Evolutionary conservation across 73 alveolate species (phyloP).

Genomic region (Breviolum minutum): DNA sequence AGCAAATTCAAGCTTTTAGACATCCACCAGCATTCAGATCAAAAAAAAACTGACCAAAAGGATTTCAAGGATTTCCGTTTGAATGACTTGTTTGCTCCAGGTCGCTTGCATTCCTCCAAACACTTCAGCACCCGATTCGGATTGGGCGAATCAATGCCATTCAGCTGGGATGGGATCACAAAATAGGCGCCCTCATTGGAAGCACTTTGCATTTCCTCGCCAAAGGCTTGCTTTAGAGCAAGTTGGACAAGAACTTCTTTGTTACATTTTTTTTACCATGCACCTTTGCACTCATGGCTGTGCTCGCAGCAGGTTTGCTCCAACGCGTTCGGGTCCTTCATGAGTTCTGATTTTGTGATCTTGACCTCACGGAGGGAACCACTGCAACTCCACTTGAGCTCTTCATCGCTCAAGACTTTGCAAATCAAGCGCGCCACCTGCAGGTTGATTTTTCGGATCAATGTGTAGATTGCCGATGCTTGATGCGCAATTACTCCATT

Average conservation of each 20-base stretch:
- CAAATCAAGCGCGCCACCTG: conserved; percentile 14
- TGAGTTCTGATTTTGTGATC: not conserved
- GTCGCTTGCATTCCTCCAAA: conserved; percentile 33
- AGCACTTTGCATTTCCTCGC: conserved; percentile 35
- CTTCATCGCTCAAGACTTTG: conserved; percentile 3
- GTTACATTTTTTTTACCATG: too few relatives aligned
- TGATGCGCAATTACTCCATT: too few relatives aligned
- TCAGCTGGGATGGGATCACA: conserved; percentile 36
- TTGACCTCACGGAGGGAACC: not conserved
- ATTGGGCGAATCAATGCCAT: conserved; percentile 18
- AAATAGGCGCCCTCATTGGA: conserved; percentile 46
- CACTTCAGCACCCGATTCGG: conserved; percentile 4
- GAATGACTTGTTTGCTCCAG: not conserved
- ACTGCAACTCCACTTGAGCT: not conserved
- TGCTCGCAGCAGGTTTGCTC: too few relatives aligned
- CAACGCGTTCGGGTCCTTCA: not conserved
- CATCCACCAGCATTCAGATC: too few relatives aligned
- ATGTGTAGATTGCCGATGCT: not conserved
- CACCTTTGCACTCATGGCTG: too few relatives aligned
- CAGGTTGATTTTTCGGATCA: not conserved
- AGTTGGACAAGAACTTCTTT: too few relatives aligned
- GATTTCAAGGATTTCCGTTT: too few relatives aligned
- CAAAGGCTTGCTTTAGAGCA: too few relatives aligned
- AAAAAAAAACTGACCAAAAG: too few relatives aligned
- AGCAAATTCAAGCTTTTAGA: too few relatives aligned